Evolutionary conservation across 139 green algal species (phyloP), one percentile per base, ranked within the genome.

Genomic region (Tetradesmus obliquus): DNA sequence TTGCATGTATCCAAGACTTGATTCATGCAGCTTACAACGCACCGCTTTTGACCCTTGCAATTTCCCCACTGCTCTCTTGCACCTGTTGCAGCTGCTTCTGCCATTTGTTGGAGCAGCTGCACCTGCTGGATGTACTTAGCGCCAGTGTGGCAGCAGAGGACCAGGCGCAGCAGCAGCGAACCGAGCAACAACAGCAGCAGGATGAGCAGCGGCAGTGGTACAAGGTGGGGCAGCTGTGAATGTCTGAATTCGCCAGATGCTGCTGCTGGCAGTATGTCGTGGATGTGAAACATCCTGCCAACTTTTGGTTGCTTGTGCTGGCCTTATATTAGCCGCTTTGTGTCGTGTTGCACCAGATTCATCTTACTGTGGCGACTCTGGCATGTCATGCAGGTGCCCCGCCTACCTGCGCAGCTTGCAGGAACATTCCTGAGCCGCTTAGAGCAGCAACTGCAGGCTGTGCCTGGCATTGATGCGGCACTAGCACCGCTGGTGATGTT

Each of bases 81-180:
- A 55, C 76, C 76, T 53, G 24, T 55, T 71, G 86, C 86, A 84
- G 86, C 69, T 91, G 55, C 88, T 91, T 91, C 55, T 91, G 88
- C 57, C 76, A 6, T 19, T 55, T 91, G 57, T 32, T 91, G 88
- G 88, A 91, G 76, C 55, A 54, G 76, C 55, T 79, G 88, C 57
- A 91, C 55, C 10, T 91, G 55, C 55, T 91, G 51, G 87, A 91
- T 74, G 5, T 85, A 5, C 53, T 91, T 32, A 55, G 51, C 9
- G 15, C 66, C 5, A 24, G 15, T 24, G 45, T 55, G 54, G 54
- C 83, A 88, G 22, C 55, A 88, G 55, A 55, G 79, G 45, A 53
- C 55, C 83, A 76, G 45, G 32, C 45, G 10, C 5, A 76, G 20
- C 22, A 72, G 13, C 54, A 51, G 55, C 22, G 3, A 17, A 20